Evolutionary conservation across 768 basidiomycete genomes (phyloP), one percentile per base, ranked within the genome.

Genomic region (Cyathus striatus): DNA sequence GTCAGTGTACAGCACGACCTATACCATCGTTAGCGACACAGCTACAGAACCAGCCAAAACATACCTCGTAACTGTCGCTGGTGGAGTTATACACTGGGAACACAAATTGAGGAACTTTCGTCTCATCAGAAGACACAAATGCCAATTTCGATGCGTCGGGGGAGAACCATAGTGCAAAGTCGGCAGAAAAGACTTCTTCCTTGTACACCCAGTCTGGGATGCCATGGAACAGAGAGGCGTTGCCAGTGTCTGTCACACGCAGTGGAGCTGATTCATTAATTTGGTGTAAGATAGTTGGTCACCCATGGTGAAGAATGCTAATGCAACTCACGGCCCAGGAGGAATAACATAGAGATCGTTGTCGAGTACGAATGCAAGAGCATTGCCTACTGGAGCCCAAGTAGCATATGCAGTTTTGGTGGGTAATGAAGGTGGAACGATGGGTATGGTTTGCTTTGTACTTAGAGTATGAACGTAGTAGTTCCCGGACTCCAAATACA

Each of bases 141-240:
- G 93, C 91, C 34, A 99, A 48, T 47, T 79, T 81, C 16, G 63
- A 55, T 0, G 81, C 80, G 51, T 84, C 76, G 3, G 94, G 95
- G 7, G 88, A 86, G 86, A 89, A 98, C 92, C 92, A 98, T 4
- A 95, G 68, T 0, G 93, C 83, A 38, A 61, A 80, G 56, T 92
- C 79, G 27, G 65, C 57, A 3, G 73, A 65, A 52, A 92, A 86
- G 18, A 97, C 80, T 58, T 96, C 92, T 57, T 95, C 91, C 60
- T 95, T 92, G 61, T 94, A 94, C 4, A 97, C 95, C 95, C 96
- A 98, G 59, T 96, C 92, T 0, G 92, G 90, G 2, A 96, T 86
- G 5, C 96, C 96, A 54, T 97, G 82, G 71, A 98, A 96, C 13
- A 94, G 72, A 0, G 86, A 85, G 0, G 79, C 73, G 40, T 85